Conservation (phyloP, 176 grass and related monocot species). For the Juncus inflexus region DNA sequence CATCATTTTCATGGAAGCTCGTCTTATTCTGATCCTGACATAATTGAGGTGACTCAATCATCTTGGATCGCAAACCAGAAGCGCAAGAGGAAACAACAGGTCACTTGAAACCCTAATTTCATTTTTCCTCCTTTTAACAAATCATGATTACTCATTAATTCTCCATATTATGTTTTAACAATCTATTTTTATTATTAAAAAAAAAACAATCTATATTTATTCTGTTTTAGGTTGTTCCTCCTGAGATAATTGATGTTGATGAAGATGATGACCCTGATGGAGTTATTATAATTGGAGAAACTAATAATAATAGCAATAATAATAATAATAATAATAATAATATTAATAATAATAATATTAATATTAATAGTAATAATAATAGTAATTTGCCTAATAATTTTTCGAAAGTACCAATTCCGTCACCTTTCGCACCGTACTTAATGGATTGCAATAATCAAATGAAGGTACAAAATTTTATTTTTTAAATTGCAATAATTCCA, state of each 20-base stretch:
- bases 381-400: not conserved
- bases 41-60: conserved; percentile 18
- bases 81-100: conserved; percentile 13
- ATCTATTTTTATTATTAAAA: not conserved
- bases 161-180: no score
- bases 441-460: conserved; percentile 33
- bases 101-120: conserved; percentile 9
- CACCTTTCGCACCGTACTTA: conserved; percentile 20
- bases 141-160: not conserved
- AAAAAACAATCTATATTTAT: not conserved
- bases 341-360: conserved; percentile 38
- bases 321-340: conserved; percentile 50
- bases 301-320: conserved; percentile 40
- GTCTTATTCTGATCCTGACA: conserved; percentile 18
- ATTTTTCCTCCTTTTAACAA: not conserved
- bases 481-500: no score
- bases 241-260: conserved; percentile 72
- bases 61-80: conserved; percentile 22
- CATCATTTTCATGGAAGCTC: conserved; percentile 12
- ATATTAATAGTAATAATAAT: not conserved
- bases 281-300: conserved; percentile 44
- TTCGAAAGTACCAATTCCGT: not conserved
- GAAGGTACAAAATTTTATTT: conserved; percentile 37
- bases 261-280: conserved; percentile 51
- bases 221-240: conserved; percentile 44